Conservation (phyloP, 1,284 basidiomycete species). For the Golubevia pallescens region DNA sequence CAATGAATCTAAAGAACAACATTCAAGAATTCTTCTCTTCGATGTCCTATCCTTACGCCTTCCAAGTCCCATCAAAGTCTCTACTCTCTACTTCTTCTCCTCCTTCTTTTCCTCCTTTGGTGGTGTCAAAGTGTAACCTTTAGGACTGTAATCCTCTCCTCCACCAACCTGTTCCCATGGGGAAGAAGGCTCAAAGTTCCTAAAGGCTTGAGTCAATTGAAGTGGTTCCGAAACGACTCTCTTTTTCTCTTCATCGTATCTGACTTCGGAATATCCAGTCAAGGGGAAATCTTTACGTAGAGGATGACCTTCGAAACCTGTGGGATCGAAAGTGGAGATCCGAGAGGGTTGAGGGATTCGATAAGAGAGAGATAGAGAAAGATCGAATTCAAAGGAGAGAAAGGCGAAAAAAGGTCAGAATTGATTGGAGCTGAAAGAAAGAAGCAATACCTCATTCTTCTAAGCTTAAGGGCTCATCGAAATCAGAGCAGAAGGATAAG, state of each 20-base stretch:
- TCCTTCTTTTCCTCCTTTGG: conserved; percentile 65
- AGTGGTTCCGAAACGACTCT: conserved; percentile 93
- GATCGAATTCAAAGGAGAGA: not conserved
- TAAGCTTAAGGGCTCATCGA: too few relatives aligned
- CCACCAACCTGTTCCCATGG: conserved; percentile 98
- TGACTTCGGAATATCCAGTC: conserved; percentile 68
- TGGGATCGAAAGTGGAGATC: conserved; percentile 17
- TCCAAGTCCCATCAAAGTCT: too few relatives aligned
- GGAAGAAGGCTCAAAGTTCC: conserved; percentile 86
- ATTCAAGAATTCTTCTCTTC: too few relatives aligned
- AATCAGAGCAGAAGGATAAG: not conserved
- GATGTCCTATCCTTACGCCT: too few relatives aligned
- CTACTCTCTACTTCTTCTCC: conserved; percentile 51
- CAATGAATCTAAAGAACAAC: too few relatives aligned
- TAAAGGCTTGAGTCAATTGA: conserved; percentile 96
- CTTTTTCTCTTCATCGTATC: conserved; percentile 64
- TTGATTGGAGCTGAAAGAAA: too few relatives aligned
- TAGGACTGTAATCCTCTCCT: conserved; percentile 74
- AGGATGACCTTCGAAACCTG: conserved; percentile 96
- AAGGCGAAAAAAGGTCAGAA: not conserved
- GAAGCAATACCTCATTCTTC: too few relatives aligned
- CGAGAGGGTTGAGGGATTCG: conserved; percentile 1
- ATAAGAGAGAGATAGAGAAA: conserved; percentile 1
- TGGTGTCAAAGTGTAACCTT: conserved; percentile 65
- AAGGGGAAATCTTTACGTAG: conserved; percentile 97